Evolutionary conservation across 495 filamentous ascomycete genomes (phyloP).

Genomic region (Neurospora sp.): DNA sequence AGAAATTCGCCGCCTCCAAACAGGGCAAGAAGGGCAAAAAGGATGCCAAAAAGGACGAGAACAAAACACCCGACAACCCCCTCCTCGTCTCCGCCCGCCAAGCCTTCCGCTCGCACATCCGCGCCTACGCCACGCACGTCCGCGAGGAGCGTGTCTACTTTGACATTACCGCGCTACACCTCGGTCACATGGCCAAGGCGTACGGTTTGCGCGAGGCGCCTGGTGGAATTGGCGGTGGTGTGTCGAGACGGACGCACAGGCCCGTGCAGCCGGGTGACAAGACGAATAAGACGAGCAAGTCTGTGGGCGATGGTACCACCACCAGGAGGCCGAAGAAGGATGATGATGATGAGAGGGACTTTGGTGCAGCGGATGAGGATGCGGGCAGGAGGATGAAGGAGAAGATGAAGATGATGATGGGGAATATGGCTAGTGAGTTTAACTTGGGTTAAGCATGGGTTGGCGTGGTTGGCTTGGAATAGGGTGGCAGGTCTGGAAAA

Average conservation of each 20-base stretch:
- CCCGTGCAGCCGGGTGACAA: conserved; percentile 13
- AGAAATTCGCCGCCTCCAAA: conserved; percentile 11
- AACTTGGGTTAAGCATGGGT: conserved; percentile 59
- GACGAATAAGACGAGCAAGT: not conserved
- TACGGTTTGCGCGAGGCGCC: conserved; percentile 85
- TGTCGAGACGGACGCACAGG: conserved; percentile 28
- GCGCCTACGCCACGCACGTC: conserved; percentile 92
- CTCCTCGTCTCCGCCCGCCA: conserved; percentile 61
- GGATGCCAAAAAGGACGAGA: conserved; percentile 1
- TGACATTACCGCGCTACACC: conserved; percentile 77
- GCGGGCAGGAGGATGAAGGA: conserved; percentile 64
- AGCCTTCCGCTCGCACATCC: conserved; percentile 82
- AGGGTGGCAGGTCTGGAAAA: too few species aligned
- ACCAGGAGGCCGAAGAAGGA: conserved; percentile 11
- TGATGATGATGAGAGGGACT: conserved; percentile 28
- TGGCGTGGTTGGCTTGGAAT: not conserved
- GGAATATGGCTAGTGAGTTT: conserved; percentile 64
- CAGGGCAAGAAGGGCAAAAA: conserved; percentile 12
- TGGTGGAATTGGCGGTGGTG: conserved; percentile 55
- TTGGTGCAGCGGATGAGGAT: conserved; percentile 43
- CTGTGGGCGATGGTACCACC: conserved; percentile 5
- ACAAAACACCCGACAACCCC: conserved; percentile 13
- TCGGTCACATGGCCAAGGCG: conserved; percentile 88
- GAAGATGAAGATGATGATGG: conserved; percentile 71
- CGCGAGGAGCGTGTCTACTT: conserved; percentile 73